Evolutionary conservation across 2,329 filamentous ascomycete species (phyloP).

Genomic region (Sordariomycetes sp.): DNA sequence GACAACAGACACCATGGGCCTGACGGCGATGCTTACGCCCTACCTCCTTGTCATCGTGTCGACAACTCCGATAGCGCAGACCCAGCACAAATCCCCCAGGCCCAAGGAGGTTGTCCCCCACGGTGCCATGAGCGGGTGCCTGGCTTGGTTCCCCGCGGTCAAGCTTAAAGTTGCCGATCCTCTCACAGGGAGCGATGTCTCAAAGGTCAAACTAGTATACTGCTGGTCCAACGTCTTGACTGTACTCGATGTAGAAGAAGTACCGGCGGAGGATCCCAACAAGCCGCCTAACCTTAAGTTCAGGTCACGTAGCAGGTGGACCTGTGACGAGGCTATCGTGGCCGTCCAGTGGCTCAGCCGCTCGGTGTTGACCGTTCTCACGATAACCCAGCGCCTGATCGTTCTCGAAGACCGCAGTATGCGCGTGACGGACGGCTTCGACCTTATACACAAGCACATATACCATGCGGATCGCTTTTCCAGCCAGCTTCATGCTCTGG

Average conservation of each 20-base stretch:
- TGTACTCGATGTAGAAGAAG: constrained; percentile 76
- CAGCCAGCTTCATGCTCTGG: constrained; percentile 68
- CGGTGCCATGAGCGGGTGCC: constrained; percentile 81
- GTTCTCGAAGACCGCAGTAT: constrained; percentile 84
- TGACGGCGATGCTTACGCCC: constrained; percentile 92
- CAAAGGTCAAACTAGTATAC: constrained; percentile 83
- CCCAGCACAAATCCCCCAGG: constrained; percentile 84
- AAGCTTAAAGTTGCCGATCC: constrained; percentile 71
- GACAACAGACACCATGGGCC: constrained; percentile 72
- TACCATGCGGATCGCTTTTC: constrained; percentile 90
- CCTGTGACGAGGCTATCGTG: constrained; percentile 88
- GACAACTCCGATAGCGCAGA: constrained; percentile 90
- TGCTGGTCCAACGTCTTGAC: constrained; percentile 99
- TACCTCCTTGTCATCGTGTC: constrained; percentile 95
- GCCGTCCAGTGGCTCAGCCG: constrained; percentile 94
- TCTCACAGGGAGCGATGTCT: constrained; percentile 55
- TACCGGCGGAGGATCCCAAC: constrained; percentile 56
- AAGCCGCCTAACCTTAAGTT: constrained; percentile 74
- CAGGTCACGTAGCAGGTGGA: constrained; percentile 76
- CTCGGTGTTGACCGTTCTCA: constrained; percentile 83
- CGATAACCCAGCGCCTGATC: constrained; percentile 85
- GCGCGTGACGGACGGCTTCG: constrained; percentile 89
- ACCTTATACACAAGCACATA: constrained; percentile 83
- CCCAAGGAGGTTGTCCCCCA: constrained; percentile 88
- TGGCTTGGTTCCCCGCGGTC: constrained; percentile 96